Evolutionary conservation across 352 stramenopile genomes (phyloP), one percentile per base, ranked within the genome.

Genomic region (Phytopythium oedochilum): DNA sequence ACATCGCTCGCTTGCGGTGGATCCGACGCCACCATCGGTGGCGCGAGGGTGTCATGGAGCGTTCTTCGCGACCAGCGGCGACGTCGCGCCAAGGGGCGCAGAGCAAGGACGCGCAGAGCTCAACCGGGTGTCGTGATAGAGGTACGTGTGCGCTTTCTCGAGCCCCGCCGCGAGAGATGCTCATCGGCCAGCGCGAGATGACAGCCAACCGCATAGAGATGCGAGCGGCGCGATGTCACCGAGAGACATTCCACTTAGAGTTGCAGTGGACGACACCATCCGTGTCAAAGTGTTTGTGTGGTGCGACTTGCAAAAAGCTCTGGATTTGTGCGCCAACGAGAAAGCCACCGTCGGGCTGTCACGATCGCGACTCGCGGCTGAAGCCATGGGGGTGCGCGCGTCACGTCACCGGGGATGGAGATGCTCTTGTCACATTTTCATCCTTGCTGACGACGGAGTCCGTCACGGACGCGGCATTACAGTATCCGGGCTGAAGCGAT

Each of bases 261-360:
- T 34, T 5, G 29, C 29, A 5, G 29, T 5, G 10, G 29, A 34
- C 29, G 29, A 34, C 29, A 34, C n/a, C n/a, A n/a, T n/a, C n/a
- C n/a, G n/a, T n/a, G n/a, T n/a, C n/a, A n/a, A n/a, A n/a, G n/a
- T n/a, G n/a, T n/a, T n/a, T n/a, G n/a, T n/a, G n/a, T 25, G 39
- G 31, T 29, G 40, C 40, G 40, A 47, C 40, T 47, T 45, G 39
- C n/a, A 45, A 45, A 26, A 6, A 25, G 17, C 44, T 51, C 44
- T 38, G 28, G 44, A 38, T 31, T 29, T 29, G 29, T 47, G 22
- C 28, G 46, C 23, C 18, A 55, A 55, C 15, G 11, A 2, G 15
- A 45, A 55, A 45, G 48, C 29, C 48, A 55, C 48, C 48, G 23
- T 29, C 34, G 10, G 22, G 48, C 35, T 43, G 48, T 55, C 48